phyloP scores from a whole-genome alignment of 768 basidiomycete species.

The Phaeotremella fagi region DNA sequence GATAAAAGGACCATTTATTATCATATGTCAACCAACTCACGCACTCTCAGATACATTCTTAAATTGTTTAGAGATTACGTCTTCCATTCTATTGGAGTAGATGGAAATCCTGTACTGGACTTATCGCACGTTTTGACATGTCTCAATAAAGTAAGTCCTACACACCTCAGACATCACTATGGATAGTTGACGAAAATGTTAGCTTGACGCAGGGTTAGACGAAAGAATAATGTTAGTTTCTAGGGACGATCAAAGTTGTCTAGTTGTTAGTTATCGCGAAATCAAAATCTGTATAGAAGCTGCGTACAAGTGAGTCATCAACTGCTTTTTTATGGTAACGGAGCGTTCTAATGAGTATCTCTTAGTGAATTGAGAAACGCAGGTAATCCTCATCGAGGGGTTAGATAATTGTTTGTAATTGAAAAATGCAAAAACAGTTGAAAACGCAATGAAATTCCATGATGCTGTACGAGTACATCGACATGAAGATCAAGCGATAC shows the following conservation, averaged over 20 bases:
- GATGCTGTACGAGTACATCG: not conserved
- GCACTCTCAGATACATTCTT: conserved; percentile 65
- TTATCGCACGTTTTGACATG: conserved; percentile 84
- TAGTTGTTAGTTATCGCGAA: conserved; percentile 89
- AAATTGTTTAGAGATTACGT: conserved; percentile 98
- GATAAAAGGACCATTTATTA: not conserved
- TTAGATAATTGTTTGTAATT: not conserved
- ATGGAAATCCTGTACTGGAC: conserved; percentile 81
- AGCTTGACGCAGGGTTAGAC: conserved; percentile 90
- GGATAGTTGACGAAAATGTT: not conserved
- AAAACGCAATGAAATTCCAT: conserved; percentile 13
- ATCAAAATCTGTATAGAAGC: conserved; percentile 78
- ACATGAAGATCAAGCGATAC: not conserved
- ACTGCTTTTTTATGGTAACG: not conserved
- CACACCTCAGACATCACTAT: not conserved
- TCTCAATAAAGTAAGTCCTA: conserved; percentile 73
- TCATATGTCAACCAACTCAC: not conserved
- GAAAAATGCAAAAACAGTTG: conserved; percentile 15
- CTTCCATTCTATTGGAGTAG: conserved; percentile 93
- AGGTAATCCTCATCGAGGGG: conserved; percentile 6
- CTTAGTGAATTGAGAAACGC: conserved; percentile 15
- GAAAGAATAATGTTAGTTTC: conserved; percentile 93
- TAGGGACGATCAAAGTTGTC: conserved; percentile 90
- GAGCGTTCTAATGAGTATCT: not conserved
- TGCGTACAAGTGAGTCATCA: conserved; percentile 66